These are phyloP conservation scores for Skeletonema potamos DNA, from an alignment of 108 stramenopile genomes.

Conservation along the genomic window DNA sequence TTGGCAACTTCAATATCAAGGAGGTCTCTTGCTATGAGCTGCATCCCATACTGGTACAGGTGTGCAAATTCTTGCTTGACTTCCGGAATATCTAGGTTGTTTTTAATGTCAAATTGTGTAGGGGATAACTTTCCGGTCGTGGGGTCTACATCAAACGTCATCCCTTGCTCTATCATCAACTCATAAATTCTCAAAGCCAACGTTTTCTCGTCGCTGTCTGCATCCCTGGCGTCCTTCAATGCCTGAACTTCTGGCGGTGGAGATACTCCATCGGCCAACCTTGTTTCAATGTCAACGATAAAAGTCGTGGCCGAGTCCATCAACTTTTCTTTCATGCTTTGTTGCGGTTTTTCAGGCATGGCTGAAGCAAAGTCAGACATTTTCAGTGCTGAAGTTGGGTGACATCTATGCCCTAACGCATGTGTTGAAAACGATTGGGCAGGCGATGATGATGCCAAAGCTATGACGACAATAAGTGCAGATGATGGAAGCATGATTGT, in stretches of 20 bases:
- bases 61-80: constrained; percentile 67
- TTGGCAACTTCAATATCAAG: constrained; percentile 54
- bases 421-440: background rate
- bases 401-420: background rate
- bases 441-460: background rate
- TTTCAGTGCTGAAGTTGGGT: constrained; percentile 16
- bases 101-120: constrained; percentile 70
- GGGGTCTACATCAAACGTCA: constrained; percentile 70
- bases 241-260: constrained; percentile 60
- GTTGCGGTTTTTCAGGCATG: constrained; percentile 69
- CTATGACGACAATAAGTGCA: background rate
- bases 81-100: constrained; percentile 68
- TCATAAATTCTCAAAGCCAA: constrained; percentile 58
- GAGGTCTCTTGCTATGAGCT: constrained; percentile 55
- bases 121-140: constrained; percentile 64
- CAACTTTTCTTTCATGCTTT: constrained; percentile 57
- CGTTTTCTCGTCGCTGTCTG: constrained; percentile 19
- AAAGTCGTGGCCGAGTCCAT: constrained; percentile 58
- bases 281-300: constrained; percentile 44
- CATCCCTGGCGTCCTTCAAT: constrained; percentile 48
- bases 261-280: constrained; percentile 57
- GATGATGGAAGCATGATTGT: background rate
- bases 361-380: constrained; percentile 71
- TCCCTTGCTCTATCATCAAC: constrained; percentile 77
- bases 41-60: constrained; percentile 72